Evolutionary conservation across 306 rosid genomes (phyloP).

Genomic region (Citrullus mucosospermus): DNA sequence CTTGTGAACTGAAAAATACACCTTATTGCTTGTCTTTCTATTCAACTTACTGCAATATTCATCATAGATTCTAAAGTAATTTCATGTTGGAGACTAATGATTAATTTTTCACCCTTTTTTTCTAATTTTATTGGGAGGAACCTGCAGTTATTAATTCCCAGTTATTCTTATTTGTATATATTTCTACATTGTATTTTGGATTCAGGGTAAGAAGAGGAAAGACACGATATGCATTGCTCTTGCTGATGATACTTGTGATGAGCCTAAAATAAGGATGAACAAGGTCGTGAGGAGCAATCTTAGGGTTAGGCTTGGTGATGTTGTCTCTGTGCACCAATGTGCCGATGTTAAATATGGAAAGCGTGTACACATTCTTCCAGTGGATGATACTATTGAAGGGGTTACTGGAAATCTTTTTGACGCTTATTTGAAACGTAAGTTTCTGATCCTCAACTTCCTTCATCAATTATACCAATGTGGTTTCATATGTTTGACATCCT

Average conservation of each 20-base stretch:
- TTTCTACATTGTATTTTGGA: constrained; percentile 7
- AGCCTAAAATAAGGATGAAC: constrained; percentile 88
- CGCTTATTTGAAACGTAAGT: constrained; percentile 83
- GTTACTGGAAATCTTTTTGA: constrained; percentile 82
- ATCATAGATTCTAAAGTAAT: neutral
- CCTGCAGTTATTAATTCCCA: neutral
- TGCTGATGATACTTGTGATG: constrained; percentile 82
- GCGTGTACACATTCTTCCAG: constrained; percentile 86
- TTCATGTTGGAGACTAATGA: neutral
- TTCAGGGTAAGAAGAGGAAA: constrained; percentile 79
- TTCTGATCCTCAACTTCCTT: neutral
- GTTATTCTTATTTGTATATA: neutral
- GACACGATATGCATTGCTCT: constrained; percentile 90
- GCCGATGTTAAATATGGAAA: constrained; percentile 89
- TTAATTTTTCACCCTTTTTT: neutral
- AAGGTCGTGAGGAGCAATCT: constrained; percentile 85
- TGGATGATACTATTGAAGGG: constrained; percentile 90
- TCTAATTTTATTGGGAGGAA: neutral
- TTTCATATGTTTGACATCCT: neutral
- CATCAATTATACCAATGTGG: neutral
- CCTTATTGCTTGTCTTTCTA: neutral
- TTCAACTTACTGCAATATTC: neutral
- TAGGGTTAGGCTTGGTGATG: constrained; percentile 95
- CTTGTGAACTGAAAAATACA: neutral
- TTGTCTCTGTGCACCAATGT: constrained; percentile 87